Conservation (phyloP, 2,329 filamentous ascomycete genomes). For the Tympanopsis confertula region DNA sequence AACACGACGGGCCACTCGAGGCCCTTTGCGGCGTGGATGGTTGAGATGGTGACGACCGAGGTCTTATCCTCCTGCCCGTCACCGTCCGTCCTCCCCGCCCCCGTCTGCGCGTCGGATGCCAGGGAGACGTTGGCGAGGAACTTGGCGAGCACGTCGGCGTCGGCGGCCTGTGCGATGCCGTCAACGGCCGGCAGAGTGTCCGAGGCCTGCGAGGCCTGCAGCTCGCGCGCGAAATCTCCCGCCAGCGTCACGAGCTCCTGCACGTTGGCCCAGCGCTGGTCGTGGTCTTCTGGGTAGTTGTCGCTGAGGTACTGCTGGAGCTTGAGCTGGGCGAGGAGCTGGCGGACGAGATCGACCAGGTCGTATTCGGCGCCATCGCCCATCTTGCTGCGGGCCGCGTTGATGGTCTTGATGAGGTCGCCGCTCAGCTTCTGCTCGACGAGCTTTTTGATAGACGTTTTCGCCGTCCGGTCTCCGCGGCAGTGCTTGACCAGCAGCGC, state of each 20-base stretch:
- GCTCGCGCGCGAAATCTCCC: slow-evolving; percentile 49
- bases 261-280: slow-evolving; percentile 76
- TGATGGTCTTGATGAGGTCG: slow-evolving; percentile 31
- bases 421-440: slow-evolving; percentile 41
- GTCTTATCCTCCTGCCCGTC: slow-evolving; percentile 42
- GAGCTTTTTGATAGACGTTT: slow-evolving; percentile 34
- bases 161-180: slow-evolving; percentile 55
- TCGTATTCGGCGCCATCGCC: slow-evolving; percentile 15
- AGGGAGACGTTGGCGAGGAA: slow-evolving; percentile 87
- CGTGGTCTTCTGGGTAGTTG: slow-evolving; percentile 62
- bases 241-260: slow-evolving; percentile 77
- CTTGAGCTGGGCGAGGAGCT: slow-evolving; percentile 50
- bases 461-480: slow-evolving; percentile 31
- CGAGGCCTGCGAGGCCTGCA: slow-evolving; percentile 30
- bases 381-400: slow-evolving; percentile 20
- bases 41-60: slow-evolving; percentile 75
- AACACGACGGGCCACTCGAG: slow-evolving; percentile 95
- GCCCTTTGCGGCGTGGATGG: slow-evolving; percentile 91
- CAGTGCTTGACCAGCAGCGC: slow-evolving; percentile 48
- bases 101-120: slow-evolving; percentile 68
- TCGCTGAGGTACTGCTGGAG: slow-evolving; percentile 66
- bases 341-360: slow-evolving; percentile 36
- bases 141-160: slow-evolving; percentile 51
- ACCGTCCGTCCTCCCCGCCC: too few relatives aligned
- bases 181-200: slow-evolving; percentile 57